Evolutionary conservation across 2,329 filamentous ascomycete genomes (phyloP), one percentile per base, ranked within the genome.

Genomic region (Diplodia corticola): DNA sequence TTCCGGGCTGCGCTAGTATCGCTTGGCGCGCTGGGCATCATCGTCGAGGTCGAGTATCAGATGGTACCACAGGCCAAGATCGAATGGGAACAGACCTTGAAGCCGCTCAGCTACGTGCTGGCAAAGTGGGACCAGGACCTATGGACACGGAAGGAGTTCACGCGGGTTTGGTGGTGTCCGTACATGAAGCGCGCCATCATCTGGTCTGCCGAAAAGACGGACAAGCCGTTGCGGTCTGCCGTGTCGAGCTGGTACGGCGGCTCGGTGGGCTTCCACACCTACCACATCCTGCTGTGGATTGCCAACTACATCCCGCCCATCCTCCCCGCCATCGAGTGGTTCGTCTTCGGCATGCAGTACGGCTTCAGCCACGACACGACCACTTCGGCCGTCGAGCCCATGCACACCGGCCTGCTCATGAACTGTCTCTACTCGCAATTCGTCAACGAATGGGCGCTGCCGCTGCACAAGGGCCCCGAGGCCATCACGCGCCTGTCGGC

Each of bases 371-470:
- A 91, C 68, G 88, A 88, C 59, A 85, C 84, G 3, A 84, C 84
- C 63, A 90, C 88, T 48, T 83, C 85, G n/a, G 94, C 90, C 5
- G 86, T 97, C 20, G 91, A 97, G 78, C 88, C 90, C 24, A 91
- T 90, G 69, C 88, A 90, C 67, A 83, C 89, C 69, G 94, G 93
- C 13, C 85, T 98, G 53, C 84, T 97, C 63, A 94, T 99, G 91
- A 95, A 99, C 81, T 99, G 95, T 74, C 86, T 98, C 5, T 99
- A 97, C 82, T 94, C 91, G n/a, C 95, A 99, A 75, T 97, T 92
- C 73, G 95, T 99, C 70, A 97, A 99, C 77, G 95, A 99, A 77
- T 99, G 95, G 95, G 94, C 94, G 0, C 85, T 99, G 6, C 94
- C 95, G 1, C 84, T 99, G 0, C 82, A 88, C 69, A 90, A 90